A percentile compares a stretch with the other conserved stretches of the same genome.
These are phyloP conservation scores for Euphorbia lathyris DNA, from an alignment of 345 rosid genomes.

Conservation along the genomic window DNA sequence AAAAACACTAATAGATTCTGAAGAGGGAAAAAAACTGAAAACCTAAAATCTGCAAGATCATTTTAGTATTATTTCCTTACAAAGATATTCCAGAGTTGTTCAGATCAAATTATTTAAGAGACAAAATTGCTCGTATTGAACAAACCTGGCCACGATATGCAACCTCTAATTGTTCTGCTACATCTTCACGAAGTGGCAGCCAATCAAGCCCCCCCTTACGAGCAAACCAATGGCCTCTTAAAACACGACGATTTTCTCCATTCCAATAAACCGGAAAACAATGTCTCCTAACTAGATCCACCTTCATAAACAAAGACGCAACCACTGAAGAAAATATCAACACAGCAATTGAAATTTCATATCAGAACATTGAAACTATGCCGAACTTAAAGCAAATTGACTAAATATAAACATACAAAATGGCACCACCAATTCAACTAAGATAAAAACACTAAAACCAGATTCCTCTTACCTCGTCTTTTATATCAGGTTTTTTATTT, in stretches of 20 bases:
- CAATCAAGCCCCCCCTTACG: slow-evolving; percentile 90
- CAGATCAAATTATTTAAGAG: not conserved
- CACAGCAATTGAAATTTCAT: not conserved
- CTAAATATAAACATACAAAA: not conserved
- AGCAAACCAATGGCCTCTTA: slow-evolving; percentile 99
- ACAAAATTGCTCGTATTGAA: slow-evolving; percentile 1
- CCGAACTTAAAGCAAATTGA: not conserved
- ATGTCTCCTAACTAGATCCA: slow-evolving; percentile 76
- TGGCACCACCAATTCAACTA: not conserved
- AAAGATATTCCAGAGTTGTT: not conserved
- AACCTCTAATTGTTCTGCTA: slow-evolving; percentile 83
- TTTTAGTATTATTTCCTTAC: too few relatives aligned
- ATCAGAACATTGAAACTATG: not conserved
- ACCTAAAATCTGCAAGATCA: not conserved
- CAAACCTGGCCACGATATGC: slow-evolving; percentile 78
- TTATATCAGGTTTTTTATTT: too few relatives aligned
- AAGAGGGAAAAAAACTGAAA: not conserved
- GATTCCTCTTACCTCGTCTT: not conserved
- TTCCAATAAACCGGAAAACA: slow-evolving; percentile 94
- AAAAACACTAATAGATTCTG: not conserved
- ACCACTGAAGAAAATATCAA: not conserved
- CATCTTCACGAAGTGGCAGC: slow-evolving; percentile 92
- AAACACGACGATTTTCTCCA: slow-evolving; percentile 94
- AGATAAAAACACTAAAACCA: not conserved
- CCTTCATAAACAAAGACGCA: slow-evolving; percentile 47